Percentiles rank a stretch among this genome's conserved stretches.
Conservation (phyloP, 2,329 filamentous ascomycete genomes). For the Truncatella angustata region DNA sequence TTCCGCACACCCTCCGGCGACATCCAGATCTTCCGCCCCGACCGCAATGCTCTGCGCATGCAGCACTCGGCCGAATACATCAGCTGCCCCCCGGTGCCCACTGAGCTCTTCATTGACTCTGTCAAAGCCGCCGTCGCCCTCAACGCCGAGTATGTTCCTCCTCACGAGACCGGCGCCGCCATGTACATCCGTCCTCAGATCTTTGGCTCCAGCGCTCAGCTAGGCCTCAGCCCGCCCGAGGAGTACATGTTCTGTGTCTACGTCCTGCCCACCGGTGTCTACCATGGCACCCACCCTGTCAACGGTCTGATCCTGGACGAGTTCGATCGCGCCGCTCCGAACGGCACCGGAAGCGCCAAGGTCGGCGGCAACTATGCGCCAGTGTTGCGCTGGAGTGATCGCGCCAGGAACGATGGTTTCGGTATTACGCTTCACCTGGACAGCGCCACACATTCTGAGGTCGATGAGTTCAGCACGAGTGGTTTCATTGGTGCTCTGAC, state of each 20-base stretch:
- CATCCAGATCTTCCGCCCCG: slow-evolving; percentile 86
- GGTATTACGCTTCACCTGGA: slow-evolving; percentile 96
- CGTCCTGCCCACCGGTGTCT: slow-evolving; percentile 88
- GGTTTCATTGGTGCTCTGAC: slow-evolving; percentile 82
- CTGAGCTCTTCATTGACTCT: slow-evolving; percentile 71
- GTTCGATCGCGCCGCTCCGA: slow-evolving; percentile 90
- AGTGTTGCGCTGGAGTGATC: slow-evolving; percentile 83
- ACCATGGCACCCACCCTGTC: slow-evolving; percentile 88
- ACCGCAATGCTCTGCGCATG: slow-evolving; percentile 80
- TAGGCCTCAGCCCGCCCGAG: slow-evolving; percentile 82
- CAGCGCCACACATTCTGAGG: slow-evolving; percentile 75
- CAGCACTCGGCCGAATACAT: slow-evolving; percentile 81
- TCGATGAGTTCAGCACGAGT: slow-evolving; percentile 95
- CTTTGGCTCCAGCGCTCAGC: slow-evolving; percentile 83
- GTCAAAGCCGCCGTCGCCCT: slow-evolving; percentile 79
- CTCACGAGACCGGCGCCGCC: slow-evolving; percentile 81
- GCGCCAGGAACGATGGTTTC: slow-evolving; percentile 73
- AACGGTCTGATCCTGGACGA: slow-evolving; percentile 85
- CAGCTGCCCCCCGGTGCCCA: slow-evolving; percentile 78
- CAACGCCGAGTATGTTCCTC: slow-evolving; percentile 90
- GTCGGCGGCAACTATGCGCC: slow-evolving; percentile 95
- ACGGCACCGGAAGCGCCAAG: slow-evolving; percentile 89
- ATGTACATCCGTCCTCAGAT: slow-evolving; percentile 91
- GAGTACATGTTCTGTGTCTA: slow-evolving; percentile 92
- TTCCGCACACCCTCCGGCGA: slow-evolving; percentile 74